Evolutionary conservation across 2,329 filamentous ascomycete genomes (phyloP).

Genomic region (Colletotrichum sp.): DNA sequence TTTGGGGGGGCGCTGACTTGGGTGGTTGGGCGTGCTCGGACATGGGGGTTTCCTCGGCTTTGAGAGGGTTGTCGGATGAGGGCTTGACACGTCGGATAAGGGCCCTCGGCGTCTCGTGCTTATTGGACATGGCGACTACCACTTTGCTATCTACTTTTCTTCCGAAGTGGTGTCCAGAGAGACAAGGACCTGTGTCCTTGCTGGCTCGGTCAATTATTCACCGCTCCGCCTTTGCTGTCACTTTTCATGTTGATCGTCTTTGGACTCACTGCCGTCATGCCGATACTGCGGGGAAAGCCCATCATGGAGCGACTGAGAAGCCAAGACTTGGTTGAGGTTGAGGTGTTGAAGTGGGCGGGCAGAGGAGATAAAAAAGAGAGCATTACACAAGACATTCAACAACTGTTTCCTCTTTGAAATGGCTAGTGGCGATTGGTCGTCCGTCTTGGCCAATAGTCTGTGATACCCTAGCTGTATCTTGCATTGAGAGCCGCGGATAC

Average conservation of each 20-base stretch:
- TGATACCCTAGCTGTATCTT: not conserved
- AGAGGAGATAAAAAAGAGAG: not conserved
- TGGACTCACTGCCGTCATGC: not conserved
- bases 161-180: not conserved
- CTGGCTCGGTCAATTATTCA: not conserved
- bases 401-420: not conserved
- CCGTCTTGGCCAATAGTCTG: not conserved
- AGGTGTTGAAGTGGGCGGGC: not conserved
- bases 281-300: not conserved
- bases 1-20: not conserved
- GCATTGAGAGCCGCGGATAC: not conserved
- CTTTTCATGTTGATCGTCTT: not conserved
- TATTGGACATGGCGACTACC: not conserved
- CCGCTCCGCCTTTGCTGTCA: not conserved
- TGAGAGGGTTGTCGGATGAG: slow-evolving; percentile 4
- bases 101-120: not conserved
- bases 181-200: not conserved
- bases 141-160: not conserved
- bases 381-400: not conserved
- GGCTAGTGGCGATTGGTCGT: not conserved
- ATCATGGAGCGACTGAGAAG: not conserved
- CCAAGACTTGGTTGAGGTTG: not conserved
- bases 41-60: not conserved
- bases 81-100: slow-evolving; percentile 8
- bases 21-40: not conserved